phyloP scores from a whole-genome alignment of 805 yeast genomes.

The Alloascoidea hylecoeti region DNA sequence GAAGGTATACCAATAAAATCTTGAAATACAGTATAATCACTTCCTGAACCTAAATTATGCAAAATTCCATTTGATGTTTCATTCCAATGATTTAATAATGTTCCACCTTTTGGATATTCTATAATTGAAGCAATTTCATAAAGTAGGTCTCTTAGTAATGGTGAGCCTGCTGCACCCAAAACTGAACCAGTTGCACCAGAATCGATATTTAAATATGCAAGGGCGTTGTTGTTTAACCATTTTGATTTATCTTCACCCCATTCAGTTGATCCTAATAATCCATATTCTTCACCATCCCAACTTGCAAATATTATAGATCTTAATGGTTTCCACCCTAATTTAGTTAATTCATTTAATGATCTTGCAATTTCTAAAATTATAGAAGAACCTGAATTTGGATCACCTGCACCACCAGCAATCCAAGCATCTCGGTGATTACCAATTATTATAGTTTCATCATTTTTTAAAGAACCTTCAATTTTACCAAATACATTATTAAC shows the following conservation, averaged over 20 bases:
- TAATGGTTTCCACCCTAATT: conserved; percentile 57
- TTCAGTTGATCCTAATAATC: conserved; percentile 65
- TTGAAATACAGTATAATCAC: conserved; percentile 39
- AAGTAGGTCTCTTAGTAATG: conserved; percentile 36
- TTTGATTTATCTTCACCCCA: conserved; percentile 49
- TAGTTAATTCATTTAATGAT: conserved; percentile 34
- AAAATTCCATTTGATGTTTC: conserved; percentile 16
- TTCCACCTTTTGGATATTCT: conserved; percentile 26
- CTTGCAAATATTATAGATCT: conserved; percentile 57
- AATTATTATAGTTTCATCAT: conserved; percentile 40
- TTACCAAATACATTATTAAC: conserved; percentile 51
- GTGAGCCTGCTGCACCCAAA: conserved; percentile 41
- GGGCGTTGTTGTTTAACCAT: conserved; percentile 30
- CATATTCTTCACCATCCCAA: conserved; percentile 77
- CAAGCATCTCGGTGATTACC: conserved; percentile 79
- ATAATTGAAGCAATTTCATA: conserved; percentile 27
- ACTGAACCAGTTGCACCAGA: conserved; percentile 44
- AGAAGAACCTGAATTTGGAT: conserved; percentile 67
- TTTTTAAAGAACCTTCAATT: conserved; percentile 32
- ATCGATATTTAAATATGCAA: conserved; percentile 62
- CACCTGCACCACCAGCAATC: conserved; percentile 69
- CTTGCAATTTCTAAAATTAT: conserved; percentile 49
- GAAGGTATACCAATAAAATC: conserved; percentile 26
- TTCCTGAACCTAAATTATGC: conserved; percentile 48
- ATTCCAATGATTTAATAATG: conserved; percentile 20